These are phyloP conservation scores for Leccinum obscurum DNA, from an alignment of 768 basidiomycete genomes.

Conservation along the genomic window DNA sequence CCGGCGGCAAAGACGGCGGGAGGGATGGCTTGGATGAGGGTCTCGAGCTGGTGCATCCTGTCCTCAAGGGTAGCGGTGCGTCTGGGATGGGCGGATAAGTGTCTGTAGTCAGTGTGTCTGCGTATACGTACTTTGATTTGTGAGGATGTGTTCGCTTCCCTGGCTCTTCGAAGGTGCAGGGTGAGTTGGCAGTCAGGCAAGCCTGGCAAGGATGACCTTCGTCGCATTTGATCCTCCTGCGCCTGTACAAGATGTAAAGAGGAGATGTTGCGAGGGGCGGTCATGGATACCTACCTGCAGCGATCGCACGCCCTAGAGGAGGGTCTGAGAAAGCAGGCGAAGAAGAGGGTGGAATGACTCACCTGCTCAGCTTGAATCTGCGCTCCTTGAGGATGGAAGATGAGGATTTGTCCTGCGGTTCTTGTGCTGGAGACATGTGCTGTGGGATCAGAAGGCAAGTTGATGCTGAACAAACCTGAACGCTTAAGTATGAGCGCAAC, in stretches of 20 bases:
- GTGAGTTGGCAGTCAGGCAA: constrained; percentile 77
- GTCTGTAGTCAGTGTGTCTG: constrained; percentile 5
- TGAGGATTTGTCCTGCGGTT: constrained; percentile 44
- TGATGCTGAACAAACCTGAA: constrained; percentile 14
- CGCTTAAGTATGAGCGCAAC: constrained; percentile 29
- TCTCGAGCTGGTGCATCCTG: constrained; percentile 85
- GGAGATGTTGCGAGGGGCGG: neutral
- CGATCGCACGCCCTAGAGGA: constrained; percentile 81
- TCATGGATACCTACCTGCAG: constrained; percentile 64
- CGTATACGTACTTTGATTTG: constrained; percentile 75
- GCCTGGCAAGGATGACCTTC: constrained; percentile 90
- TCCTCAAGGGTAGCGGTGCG: constrained; percentile 84
- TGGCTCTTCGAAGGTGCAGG: constrained; percentile 86
- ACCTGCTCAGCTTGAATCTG: constrained; percentile 88
- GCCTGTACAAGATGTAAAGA: constrained; percentile 41
- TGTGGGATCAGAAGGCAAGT: constrained; percentile 6
- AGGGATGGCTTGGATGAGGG: constrained; percentile 81
- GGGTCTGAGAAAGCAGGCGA: constrained; percentile 8
- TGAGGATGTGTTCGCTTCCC: constrained; percentile 84
- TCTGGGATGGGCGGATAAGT: constrained; percentile 36
- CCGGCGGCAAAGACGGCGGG: constrained; percentile 74
- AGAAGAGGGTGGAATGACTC: constrained; percentile 17
- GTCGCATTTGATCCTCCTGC: constrained; percentile 84
- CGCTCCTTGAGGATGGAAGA: constrained; percentile 69
- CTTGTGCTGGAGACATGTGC: constrained; percentile 34